These are phyloP conservation scores for Colletotrichum costaricense DNA, from an alignment of 2,329 filamentous ascomycete species.

Conservation along the genomic window DNA sequence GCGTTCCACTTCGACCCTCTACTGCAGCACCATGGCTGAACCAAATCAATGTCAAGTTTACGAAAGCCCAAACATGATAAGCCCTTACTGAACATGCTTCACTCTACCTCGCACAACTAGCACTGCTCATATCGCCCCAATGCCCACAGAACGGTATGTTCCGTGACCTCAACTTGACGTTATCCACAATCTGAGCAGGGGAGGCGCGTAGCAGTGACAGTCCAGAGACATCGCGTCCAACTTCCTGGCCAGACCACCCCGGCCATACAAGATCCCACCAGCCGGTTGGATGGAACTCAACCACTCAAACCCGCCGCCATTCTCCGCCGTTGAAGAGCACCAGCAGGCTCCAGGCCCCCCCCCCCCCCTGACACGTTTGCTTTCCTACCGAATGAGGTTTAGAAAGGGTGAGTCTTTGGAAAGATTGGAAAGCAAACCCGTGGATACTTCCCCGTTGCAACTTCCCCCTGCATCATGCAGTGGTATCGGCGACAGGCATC, in stretches of 20 bases:
- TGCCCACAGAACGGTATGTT: too few species aligned
- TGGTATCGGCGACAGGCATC: conserved; percentile 28
- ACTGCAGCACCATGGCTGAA: too few species aligned
- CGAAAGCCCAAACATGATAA: too few species aligned
- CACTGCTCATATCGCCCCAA: too few species aligned
- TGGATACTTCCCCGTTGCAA: conserved; percentile 6
- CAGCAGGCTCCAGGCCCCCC: not conserved
- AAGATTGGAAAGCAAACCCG: not conserved
- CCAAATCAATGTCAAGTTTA: too few species aligned
- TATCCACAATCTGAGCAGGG: not conserved
- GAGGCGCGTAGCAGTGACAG: not conserved
- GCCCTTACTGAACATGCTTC: too few species aligned
- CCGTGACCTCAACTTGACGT: not conserved
- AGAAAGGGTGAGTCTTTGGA: not conserved
- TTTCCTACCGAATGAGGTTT: conserved; percentile 15
- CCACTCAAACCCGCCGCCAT: not conserved
- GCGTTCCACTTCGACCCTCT: too few species aligned
- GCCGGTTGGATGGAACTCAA: conserved; percentile 1
- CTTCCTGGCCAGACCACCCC: conserved; percentile 3
- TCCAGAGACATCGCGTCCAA: not conserved
- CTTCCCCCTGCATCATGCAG: conserved; percentile 34
- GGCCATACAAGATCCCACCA: not conserved
- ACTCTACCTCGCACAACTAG: too few species aligned
- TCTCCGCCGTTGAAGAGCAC: conserved; percentile 10
- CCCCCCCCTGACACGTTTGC: not conserved